Conservation (phyloP, 768 basidiomycete genomes). For the Termitomyces sp. region DNA sequence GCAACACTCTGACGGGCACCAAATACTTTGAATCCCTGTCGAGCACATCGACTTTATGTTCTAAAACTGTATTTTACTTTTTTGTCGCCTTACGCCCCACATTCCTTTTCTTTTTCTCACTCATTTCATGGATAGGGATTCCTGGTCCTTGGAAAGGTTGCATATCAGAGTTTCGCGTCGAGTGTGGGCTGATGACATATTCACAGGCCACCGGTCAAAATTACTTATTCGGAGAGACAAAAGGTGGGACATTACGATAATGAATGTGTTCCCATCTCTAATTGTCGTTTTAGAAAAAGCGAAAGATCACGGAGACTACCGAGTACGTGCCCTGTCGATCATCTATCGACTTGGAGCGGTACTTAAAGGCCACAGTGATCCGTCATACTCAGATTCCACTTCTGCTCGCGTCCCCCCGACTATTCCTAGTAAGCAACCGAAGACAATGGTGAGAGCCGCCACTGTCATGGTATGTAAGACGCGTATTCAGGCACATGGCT, state of each 20-base stretch:
- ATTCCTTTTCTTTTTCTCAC: conserved; percentile 11
- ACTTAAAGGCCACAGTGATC: conserved; percentile 9
- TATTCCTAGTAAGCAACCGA: background rate
- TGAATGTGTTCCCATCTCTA: conserved; percentile 1
- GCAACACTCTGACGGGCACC: background rate
- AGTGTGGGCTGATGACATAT: background rate
- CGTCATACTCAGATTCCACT: conserved; percentile 2
- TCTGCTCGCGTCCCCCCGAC: background rate
- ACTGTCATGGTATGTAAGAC: conserved; percentile 3
- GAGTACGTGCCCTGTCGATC: conserved; percentile 11
- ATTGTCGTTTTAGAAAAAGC: conserved; percentile 20
- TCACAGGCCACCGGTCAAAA: conserved; percentile 17
- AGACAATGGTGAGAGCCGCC: background rate
- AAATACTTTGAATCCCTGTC: background rate
- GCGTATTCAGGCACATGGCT: background rate
- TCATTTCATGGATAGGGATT: conserved; percentile 9
- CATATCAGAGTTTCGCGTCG: background rate
- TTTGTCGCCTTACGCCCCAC: conserved; percentile 6
- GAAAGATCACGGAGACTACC: conserved; percentile 13
- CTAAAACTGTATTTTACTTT: background rate
- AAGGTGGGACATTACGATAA: conserved; percentile 20
- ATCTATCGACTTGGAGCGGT: background rate
- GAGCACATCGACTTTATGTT: background rate
- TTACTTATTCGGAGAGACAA: conserved; percentile 28
- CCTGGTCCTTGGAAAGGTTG: conserved; percentile 15